Base-by-base conservation (phyloP, 2,329 filamentous ascomycete species). In the Hymenoscyphus albidus region DNA sequence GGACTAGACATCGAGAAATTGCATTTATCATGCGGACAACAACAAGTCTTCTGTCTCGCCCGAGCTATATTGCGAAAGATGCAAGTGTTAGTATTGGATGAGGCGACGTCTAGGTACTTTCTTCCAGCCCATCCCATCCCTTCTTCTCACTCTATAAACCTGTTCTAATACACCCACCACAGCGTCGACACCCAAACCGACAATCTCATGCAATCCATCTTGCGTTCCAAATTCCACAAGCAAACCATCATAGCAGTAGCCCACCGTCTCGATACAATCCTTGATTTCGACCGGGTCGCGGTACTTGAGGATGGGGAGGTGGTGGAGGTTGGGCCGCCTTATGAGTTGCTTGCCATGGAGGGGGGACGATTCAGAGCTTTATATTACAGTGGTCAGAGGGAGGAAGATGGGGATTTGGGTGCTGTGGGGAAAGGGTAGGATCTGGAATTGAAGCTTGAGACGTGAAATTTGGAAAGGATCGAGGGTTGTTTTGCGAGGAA, bases 21-120 rank as follows among this genome's bases (percentile, higher is more conserved):
- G 3, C 95, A 93, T 0, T 93, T 97, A 76, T 81, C 79, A 0
- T 77, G 80, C 9, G 57, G 57, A 22, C 57, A 58, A 32, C 18
- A 22, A 35, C 57, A 58, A n/a, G 27, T 58, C 1, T 40, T 58
- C 9, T 22, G 31, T 18, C 57, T 58, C 12, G 57, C 57, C 4
- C 12, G 57, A n/a, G 31, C 57, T 0, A 74, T 83, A 2, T 58
- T 58, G 32, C 22, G 31, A 4, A 38, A 40, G 2, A 58, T 18
- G 1, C 13, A 10, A 14, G n/a, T 58, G 7, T 40, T 58, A 10
- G 18, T 58, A 1, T 10, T 58, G 6, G 57, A 58, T 58, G 57
- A 58, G 16, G 57, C 57, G n/a, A 58, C 57, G 3, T 35, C 27
- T 35, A 58, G 57, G 57, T 58, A 58, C 18, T 5, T 39, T 0